Percentiles rank a stretch among this genome's conserved stretches.
These are phyloP conservation scores for Phytophthora melonis DNA, from an alignment of 352 stramenopile genomes.

Conservation along the genomic window DNA sequence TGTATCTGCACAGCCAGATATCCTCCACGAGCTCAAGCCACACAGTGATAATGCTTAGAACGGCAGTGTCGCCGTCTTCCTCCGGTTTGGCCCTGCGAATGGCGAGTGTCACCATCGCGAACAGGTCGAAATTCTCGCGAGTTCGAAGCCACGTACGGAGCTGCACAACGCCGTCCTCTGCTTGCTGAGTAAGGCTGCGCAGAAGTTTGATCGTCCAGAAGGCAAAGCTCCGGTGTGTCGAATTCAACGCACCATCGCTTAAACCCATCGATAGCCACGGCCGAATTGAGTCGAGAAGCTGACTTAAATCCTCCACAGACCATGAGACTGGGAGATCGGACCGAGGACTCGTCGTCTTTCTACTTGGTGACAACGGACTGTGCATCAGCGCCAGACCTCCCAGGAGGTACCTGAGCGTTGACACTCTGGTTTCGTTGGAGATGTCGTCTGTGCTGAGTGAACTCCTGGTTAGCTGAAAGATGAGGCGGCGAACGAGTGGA, in stretches of 20 bases:
- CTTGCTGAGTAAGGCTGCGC: conserved; percentile 38
- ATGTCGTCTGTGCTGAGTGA: not conserved
- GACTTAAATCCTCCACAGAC: conserved; percentile 17
- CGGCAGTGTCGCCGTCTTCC: conserved; percentile 12
- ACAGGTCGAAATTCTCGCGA: conserved; percentile 32
- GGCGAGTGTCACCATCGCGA: conserved; percentile 13
- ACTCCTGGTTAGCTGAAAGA: conserved; percentile 20
- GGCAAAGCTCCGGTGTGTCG: conserved; percentile 8
- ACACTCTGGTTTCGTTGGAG: conserved; percentile 14
- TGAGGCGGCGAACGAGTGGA: conserved; percentile 5
- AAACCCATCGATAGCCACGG: conserved; percentile 18
- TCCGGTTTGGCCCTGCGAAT: not conserved
- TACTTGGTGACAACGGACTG: not conserved
- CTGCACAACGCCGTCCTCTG: conserved; percentile 1
- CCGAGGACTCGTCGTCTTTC: not conserved
- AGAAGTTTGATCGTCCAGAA: conserved; percentile 50
- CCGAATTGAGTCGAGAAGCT: conserved; percentile 18
- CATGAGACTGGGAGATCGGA: conserved; percentile 17
- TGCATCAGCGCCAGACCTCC: conserved; percentile 41
- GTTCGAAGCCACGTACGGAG: conserved; percentile 22
- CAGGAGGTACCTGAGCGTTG: conserved; percentile 38
- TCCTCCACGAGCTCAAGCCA: conserved; percentile 43
- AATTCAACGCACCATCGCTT: not conserved
- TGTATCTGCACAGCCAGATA: conserved; percentile 46
- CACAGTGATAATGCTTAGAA: conserved; percentile 16